These are phyloP conservation scores for Penicillium bialowiezense DNA, from an alignment of 495 filamentous ascomycete genomes.

Conservation along the genomic window DNA sequence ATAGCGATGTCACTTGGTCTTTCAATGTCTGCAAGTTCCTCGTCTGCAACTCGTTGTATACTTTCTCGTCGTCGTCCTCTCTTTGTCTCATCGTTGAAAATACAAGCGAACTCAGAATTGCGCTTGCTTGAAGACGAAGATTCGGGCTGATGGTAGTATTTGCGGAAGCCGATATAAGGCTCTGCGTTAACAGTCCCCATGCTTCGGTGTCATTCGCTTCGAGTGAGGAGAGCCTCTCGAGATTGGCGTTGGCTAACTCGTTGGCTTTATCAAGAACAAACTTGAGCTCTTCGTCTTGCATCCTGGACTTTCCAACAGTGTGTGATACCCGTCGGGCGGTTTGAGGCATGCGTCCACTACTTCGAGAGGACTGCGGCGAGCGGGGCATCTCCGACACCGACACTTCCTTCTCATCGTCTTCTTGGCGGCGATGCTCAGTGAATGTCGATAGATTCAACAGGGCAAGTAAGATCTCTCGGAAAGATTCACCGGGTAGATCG, in stretches of 20 bases:
- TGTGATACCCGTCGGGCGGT: slow-evolving; percentile 58
- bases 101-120: slow-evolving; percentile 70
- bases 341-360: slow-evolving; percentile 45
- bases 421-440: slow-evolving; percentile 26
- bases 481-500: slow-evolving; percentile 80
- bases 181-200: slow-evolving; percentile 69
- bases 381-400: slow-evolving; percentile 15
- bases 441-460: slow-evolving; percentile 64
- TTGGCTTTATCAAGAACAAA: slow-evolving; percentile 84
- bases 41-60: slow-evolving; percentile 57
- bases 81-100: slow-evolving; percentile 47
- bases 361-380: slow-evolving; percentile 32
- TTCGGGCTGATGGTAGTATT: slow-evolving; percentile 50
- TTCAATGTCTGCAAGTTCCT: slow-evolving; percentile 70
- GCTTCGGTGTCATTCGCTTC: slow-evolving; percentile 60
- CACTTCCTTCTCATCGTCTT: slow-evolving; percentile 23
- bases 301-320: slow-evolving; percentile 37
- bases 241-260: slow-evolving; percentile 74
- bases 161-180: slow-evolving; percentile 65
- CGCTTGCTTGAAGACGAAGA: slow-evolving; percentile 69
- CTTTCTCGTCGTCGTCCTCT: slow-evolving; percentile 24
- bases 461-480: slow-evolving; percentile 71
- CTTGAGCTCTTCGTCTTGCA: slow-evolving; percentile 47
- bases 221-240: slow-evolving; percentile 64
- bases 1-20: slow-evolving; percentile 52